Conservation (phyloP, 2,329 filamentous ascomycete genomes). For the Venturia oleaginea region DNA sequence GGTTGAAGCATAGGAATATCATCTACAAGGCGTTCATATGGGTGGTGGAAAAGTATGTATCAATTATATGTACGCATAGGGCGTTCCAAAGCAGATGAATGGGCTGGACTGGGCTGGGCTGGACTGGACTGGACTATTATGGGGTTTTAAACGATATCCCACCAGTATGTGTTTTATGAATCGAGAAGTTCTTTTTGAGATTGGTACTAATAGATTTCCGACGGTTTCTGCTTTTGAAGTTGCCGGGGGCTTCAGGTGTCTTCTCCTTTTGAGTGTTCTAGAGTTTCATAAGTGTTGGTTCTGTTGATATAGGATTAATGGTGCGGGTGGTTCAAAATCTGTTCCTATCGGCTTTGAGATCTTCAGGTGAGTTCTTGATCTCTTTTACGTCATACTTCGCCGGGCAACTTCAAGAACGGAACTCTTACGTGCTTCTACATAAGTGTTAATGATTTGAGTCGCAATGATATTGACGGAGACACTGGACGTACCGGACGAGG, state of each 20-base stretch:
- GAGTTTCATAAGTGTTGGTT: too few species aligned
- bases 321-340: too few species aligned
- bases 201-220: neutral
- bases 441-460: neutral
- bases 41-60: neutral
- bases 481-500: too few species aligned
- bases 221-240: neutral
- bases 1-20: neutral
- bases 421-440: neutral
- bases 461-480: too few species aligned
- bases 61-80: neutral
- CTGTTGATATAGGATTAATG: too few species aligned
- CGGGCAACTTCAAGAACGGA: too few species aligned
- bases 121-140: neutral
- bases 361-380: too few species aligned
- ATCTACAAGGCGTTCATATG: neutral
- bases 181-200: neutral
- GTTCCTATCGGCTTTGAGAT: too few species aligned
- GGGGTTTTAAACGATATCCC: neutral
- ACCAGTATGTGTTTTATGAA: neutral
- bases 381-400: too few species aligned
- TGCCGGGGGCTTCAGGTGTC: too few species aligned
- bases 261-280: too few species aligned
- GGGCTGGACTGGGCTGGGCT: neutral
- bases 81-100: neutral